Percentiles rank a stretch among this genome's conserved stretches.
Evolutionary conservation across 202 grass and related monocot genomes (phyloP).

Genomic region (Miscanthus sacchariflorus): DNA sequence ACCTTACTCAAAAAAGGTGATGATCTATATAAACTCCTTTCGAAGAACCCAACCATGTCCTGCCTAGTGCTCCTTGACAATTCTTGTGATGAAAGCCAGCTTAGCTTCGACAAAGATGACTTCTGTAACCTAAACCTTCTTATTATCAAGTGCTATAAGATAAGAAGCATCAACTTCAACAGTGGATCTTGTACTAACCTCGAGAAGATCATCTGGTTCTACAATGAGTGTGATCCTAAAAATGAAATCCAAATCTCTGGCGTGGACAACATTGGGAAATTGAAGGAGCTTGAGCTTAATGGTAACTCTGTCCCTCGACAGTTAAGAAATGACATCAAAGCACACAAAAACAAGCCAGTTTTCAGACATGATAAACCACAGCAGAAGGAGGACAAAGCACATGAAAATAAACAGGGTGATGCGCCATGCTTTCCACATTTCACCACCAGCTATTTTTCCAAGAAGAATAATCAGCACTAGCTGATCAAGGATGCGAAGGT

Average conservation of each 20-base stretch:
- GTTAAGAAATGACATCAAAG: background rate
- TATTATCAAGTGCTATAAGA: too few species aligned
- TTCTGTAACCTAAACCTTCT: too few species aligned
- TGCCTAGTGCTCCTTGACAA: too few species aligned
- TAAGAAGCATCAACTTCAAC: too few species aligned
- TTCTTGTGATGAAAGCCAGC: too few species aligned
- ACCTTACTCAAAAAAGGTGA: too few species aligned
- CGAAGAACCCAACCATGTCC: too few species aligned
- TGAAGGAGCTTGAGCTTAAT: slow-evolving; percentile 39
- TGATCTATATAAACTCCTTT: too few species aligned
- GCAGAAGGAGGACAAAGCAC: background rate
- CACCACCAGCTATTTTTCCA: background rate
- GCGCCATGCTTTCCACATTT: background rate
- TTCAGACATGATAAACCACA: background rate
- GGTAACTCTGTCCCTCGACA: background rate
- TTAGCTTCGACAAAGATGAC: too few species aligned
- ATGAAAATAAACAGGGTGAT: background rate
- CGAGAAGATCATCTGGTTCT: too few species aligned
- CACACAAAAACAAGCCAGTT: background rate
- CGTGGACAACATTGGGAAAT: background rate
- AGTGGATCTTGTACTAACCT: too few species aligned
- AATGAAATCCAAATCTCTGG: background rate
- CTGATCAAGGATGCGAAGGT: background rate
- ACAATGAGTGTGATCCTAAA: too few species aligned
- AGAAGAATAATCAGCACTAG: background rate